Conservation (phyloP, 1,139 yeast species). For the Geotrichum citri-aurantii region DNA sequence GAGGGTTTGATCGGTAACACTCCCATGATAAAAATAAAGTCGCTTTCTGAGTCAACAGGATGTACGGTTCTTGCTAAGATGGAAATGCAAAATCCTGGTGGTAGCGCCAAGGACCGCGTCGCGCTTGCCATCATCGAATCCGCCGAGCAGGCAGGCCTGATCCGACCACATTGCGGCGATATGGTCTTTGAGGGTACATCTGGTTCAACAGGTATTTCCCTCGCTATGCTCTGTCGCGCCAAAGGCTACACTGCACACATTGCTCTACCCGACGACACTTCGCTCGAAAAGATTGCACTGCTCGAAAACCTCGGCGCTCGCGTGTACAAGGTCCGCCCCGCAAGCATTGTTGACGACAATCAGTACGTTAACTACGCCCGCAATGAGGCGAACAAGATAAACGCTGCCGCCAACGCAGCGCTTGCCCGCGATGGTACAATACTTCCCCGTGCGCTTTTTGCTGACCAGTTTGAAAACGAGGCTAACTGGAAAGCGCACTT, state of each 20-base stretch:
- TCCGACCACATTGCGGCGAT: constrained; percentile 55
- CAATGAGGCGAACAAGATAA: constrained; percentile 52
- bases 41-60: constrained; percentile 70
- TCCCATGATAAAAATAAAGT: constrained; percentile 70
- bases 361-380: constrained; percentile 91
- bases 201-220: constrained; percentile 92
- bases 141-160: constrained; percentile 55
- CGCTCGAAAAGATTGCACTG: constrained; percentile 70
- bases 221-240: constrained; percentile 82
- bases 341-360: constrained; percentile 86
- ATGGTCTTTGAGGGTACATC: constrained; percentile 89
- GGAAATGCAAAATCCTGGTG: constrained; percentile 87
- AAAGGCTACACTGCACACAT: constrained; percentile 86
- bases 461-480: constrained; percentile 93
- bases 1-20: constrained; percentile 82
- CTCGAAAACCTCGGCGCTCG: constrained; percentile 73
- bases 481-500: constrained; percentile 85
- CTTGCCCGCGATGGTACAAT: neutral
- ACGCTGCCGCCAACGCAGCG: constrained; percentile 36
- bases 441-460: constrained; percentile 58
- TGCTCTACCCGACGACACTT: constrained; percentile 92
- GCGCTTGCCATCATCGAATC: constrained; percentile 76
- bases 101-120: constrained; percentile 91
- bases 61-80: constrained; percentile 82
- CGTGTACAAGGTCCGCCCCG: constrained; percentile 88